A percentile compares a stretch with the other conserved stretches of the same genome.
phyloP scores from a whole-genome alignment of 371 early-diverging fungal species.

The Mucor mucedo region DNA sequence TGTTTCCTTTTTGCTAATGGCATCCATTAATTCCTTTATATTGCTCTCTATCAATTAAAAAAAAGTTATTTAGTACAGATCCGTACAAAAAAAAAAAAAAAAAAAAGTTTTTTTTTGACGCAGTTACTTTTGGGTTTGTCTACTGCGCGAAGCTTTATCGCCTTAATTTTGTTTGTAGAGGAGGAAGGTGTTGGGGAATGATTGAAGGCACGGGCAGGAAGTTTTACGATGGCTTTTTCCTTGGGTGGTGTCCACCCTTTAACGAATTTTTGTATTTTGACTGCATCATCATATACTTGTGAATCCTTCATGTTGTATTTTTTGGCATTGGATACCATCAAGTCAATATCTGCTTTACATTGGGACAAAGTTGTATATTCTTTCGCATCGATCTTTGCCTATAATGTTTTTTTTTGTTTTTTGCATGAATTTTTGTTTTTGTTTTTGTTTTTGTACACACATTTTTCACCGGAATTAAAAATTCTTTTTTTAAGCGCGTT shows the following conservation, averaged over 20 bases:
- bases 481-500: too few relatives aligned
- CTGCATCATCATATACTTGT: constrained; percentile 76
- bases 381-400: constrained; percentile 52
- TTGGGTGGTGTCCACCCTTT: constrained; percentile 36
- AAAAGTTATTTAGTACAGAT: too few relatives aligned
- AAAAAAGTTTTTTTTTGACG: background rate
- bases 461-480: too few relatives aligned
- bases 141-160: constrained; percentile 45
- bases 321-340: constrained; percentile 82
- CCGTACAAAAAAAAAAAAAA: background rate
- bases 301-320: constrained; percentile 82
- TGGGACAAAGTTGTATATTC: constrained; percentile 62
- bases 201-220: constrained; percentile 42
- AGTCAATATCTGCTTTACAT: constrained; percentile 68
- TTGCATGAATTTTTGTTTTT: background rate
- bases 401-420: background rate
- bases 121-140: constrained; percentile 34
- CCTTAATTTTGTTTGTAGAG: constrained; percentile 32
- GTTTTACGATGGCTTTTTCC: constrained; percentile 37
- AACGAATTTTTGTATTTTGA: constrained; percentile 55
- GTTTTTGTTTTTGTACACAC: too few relatives aligned
- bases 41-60: constrained; percentile 4
- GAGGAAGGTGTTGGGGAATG: background rate
- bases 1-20: constrained; percentile 38
- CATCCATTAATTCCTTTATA: constrained; percentile 29